A percentile compares a stretch with the other conserved stretches of the same genome.
Evolutionary conservation across 768 basidiomycete species (phyloP).

Genomic region (Myochromella boudieri): DNA sequence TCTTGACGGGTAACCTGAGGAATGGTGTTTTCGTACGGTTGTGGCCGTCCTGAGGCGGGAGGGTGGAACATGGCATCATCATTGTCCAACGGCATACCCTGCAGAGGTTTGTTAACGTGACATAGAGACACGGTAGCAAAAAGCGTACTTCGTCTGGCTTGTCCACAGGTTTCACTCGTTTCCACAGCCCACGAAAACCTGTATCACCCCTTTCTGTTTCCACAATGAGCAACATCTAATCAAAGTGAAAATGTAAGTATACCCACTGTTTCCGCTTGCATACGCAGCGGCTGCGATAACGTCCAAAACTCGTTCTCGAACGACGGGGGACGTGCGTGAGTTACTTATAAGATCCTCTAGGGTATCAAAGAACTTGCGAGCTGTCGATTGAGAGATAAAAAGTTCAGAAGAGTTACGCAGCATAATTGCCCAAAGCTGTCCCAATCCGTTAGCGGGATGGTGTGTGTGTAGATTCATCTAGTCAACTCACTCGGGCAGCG

Average conservation of each 20-base stretch:
- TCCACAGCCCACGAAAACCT: constrained; percentile 75
- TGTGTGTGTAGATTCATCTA: background rate
- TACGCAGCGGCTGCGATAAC: constrained; percentile 83
- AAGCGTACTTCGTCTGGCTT: constrained; percentile 78
- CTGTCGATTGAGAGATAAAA: constrained; percentile 68
- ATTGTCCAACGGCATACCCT: constrained; percentile 77
- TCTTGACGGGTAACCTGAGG: too few species aligned
- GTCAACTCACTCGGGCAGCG: constrained; percentile 68
- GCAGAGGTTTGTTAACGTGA: background rate
- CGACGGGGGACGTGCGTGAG: constrained; percentile 71
- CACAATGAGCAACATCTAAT: too few species aligned
- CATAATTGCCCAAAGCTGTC: constrained; percentile 90
- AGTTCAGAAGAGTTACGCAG: constrained; percentile 74
- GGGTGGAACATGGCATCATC: constrained; percentile 83
- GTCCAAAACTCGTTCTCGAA: constrained; percentile 76
- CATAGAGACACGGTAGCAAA: too few species aligned
- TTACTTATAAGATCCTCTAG: constrained; percentile 72
- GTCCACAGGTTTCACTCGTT: constrained; percentile 72
- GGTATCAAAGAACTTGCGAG: constrained; percentile 77
- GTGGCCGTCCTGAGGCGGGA: constrained; percentile 41
- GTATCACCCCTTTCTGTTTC: constrained; percentile 40
- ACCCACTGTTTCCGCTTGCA: constrained; percentile 52
- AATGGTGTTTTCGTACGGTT: too few species aligned
- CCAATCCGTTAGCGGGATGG: constrained; percentile 5
- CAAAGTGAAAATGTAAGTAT: background rate